Evolutionary conservation across 352 stramenopile genomes (phyloP), one percentile per base, ranked within the genome.

Genomic region (Thalassiosira sp.): DNA sequence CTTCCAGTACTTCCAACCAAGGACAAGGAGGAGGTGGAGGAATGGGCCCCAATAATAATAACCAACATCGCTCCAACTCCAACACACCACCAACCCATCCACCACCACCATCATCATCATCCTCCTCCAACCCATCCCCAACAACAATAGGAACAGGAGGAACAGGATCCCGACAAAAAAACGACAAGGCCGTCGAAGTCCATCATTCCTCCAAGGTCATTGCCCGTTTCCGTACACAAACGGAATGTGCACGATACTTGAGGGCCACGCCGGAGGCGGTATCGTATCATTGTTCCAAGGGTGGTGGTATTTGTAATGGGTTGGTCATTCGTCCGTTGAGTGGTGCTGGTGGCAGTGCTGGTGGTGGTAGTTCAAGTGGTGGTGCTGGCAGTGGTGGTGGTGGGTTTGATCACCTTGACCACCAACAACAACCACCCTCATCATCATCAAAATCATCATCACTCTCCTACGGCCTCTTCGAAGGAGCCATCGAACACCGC

Each of bases 251-350:
- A 0, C 18, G 57, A 20, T 81, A 72, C 25, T 49, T 81, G 16
- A 63, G 59, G 10, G 72, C 72, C 6, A 81, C 72, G 11, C 72
- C 72, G 31, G 72, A 81, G 52, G 72, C 72, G 1, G 64, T 81
- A 2, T 66, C 43, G 25, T 81, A 81, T 58, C 72, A 81, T 61
- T 81, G 72, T 42, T 56, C 49, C 48, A 75, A 76, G 58, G 64
- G 72, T 2, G 72, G 72, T 6, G 72, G 72, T 5, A 37, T 63
- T 16, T 81, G 72, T 52, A 81, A 81, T 37, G 64, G 72, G 20
- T 51, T 81, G 1, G 10, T 66, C 6, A 67, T 81, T 13, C 62
- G 58, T 2, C 72, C 72, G 3, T 27, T 53, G 7, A 20, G 11
- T 24, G 18, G 43, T 13, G n/a, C 11, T 0, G 42, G 40, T 15